Conservation (phyloP, 768 basidiomycete genomes). For the Macrolepiota fuliginosa region DNA sequence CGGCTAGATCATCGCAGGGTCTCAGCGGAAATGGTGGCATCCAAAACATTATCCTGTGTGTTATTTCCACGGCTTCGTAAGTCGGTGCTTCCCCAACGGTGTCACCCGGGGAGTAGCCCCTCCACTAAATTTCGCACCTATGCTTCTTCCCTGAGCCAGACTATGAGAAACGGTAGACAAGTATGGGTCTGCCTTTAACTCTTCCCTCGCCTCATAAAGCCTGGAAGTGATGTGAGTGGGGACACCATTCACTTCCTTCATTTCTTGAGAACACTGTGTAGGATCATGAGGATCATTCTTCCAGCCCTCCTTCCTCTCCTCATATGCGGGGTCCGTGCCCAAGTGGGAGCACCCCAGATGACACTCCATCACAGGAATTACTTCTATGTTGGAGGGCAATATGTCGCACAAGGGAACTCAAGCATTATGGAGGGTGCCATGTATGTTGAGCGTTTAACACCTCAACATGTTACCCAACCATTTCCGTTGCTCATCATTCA, state of each 20-base stretch:
- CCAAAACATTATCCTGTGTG: background rate
- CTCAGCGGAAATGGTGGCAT: background rate
- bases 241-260: background rate
- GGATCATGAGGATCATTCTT: background rate
- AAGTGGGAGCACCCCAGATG: background rate
- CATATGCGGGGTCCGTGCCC: background rate
- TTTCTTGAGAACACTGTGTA: background rate
- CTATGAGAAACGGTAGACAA: background rate
- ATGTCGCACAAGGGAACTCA: conserved; percentile 31
- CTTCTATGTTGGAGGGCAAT: conserved; percentile 47
- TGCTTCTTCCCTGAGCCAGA: background rate
- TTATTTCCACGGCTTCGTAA: background rate
- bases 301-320: background rate
- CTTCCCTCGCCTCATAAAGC: background rate
- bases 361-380: conserved; percentile 44
- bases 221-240: background rate
- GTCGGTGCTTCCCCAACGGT: background rate
- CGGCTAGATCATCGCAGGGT: background rate
- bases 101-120: background rate
- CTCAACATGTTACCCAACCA: conserved; percentile 33
- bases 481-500: conserved; percentile 47
- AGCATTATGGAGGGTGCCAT: conserved; percentile 43
- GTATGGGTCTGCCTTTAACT: background rate
- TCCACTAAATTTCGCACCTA: background rate
- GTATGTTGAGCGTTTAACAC: conserved; percentile 39